These are phyloP conservation scores for Cryptococcus neoformans DNA, from an alignment of 1,284 basidiomycete species.

Conservation along the genomic window DNA sequence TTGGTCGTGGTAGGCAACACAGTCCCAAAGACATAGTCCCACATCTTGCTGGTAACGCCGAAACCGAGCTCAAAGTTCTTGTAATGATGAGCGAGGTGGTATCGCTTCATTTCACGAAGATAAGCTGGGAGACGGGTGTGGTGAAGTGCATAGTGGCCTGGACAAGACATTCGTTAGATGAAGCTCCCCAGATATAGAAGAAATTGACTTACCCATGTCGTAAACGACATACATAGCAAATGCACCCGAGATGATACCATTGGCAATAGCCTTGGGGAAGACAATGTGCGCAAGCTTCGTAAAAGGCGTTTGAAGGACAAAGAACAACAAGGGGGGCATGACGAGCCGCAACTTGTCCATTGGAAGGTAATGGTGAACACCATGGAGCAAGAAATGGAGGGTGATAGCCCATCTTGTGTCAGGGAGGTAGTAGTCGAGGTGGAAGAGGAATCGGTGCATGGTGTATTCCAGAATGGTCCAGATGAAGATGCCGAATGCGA, in stretches of 20 bases:
- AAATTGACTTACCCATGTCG: slow-evolving; percentile 64
- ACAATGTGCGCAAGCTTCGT: slow-evolving; percentile 78
- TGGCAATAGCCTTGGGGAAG: slow-evolving; percentile 82
- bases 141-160: slow-evolving; percentile 75
- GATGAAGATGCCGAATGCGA: slow-evolving; percentile 76
- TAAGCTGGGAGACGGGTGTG: slow-evolving; percentile 88
- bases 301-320: slow-evolving; percentile 76
- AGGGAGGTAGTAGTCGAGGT: slow-evolving; percentile 86
- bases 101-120: slow-evolving; percentile 89
- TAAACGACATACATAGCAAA: slow-evolving; percentile 89
- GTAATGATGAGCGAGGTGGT: slow-evolving; percentile 97
- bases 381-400: slow-evolving; percentile 91
- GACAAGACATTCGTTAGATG: neutral
- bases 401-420: slow-evolving; percentile 76
- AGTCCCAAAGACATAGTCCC: slow-evolving; percentile 92
- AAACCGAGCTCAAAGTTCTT: slow-evolving; percentile 98
- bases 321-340: slow-evolving; percentile 92
- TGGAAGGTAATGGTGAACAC: slow-evolving; percentile 95
- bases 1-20: slow-evolving; percentile 57
- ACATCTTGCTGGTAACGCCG: slow-evolving; percentile 91
- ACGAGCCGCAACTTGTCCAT: slow-evolving; percentile 95
- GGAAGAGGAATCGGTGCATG: slow-evolving; percentile 98
- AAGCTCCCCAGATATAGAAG: no score
- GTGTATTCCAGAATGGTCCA: slow-evolving; percentile 96
- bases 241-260: slow-evolving; percentile 87